Evolutionary conservation across 2,329 filamentous ascomycete species (phyloP).

Genomic region (Helminthosporium solani): DNA sequence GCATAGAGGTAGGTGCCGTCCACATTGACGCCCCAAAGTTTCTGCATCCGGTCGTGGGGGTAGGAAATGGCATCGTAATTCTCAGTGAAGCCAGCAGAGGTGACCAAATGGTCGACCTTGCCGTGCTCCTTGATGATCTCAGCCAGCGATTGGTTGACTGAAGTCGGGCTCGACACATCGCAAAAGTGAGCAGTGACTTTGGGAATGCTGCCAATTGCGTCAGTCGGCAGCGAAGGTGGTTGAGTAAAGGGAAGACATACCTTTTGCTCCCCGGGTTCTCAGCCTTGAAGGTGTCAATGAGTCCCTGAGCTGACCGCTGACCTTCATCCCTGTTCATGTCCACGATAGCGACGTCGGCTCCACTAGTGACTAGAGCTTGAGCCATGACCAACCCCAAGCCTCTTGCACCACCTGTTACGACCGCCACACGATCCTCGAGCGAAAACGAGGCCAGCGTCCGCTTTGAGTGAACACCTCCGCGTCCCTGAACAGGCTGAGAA

Average conservation of each 20-base stretch:
- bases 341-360: conserved; percentile 86
- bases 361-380: conserved; percentile 84
- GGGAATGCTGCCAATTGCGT: conserved; percentile 57
- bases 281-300: conserved; percentile 73
- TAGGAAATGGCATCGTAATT: conserved; percentile 92
- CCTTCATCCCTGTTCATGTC: conserved; percentile 93
- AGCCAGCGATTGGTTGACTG: conserved; percentile 71
- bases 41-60: conserved; percentile 85
- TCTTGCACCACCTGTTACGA: conserved; percentile 88
- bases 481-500: conserved; percentile 69
- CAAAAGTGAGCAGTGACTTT: conserved; percentile 87
- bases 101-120: conserved; percentile 88
- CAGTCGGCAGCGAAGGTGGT: conserved; percentile 1
- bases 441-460: conserved; percentile 84
- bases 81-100: conserved; percentile 94
- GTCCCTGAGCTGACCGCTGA: conserved; percentile 68
- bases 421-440: conserved; percentile 75
- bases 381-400: conserved; percentile 91
- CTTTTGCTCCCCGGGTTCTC: conserved; percentile 75
- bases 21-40: conserved; percentile 93
- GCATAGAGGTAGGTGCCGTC: conserved; percentile 91
- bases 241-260: conserved; percentile 46
- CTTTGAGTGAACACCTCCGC: conserved; percentile 79
- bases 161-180: conserved; percentile 78
- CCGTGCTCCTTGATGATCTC: conserved; percentile 71